Percentiles rank a stretch among this genome's conserved stretches.
These are phyloP conservation scores for Neurospora discreta DNA, from an alignment of 495 filamentous ascomycete genomes.

Conservation along the genomic window DNA sequence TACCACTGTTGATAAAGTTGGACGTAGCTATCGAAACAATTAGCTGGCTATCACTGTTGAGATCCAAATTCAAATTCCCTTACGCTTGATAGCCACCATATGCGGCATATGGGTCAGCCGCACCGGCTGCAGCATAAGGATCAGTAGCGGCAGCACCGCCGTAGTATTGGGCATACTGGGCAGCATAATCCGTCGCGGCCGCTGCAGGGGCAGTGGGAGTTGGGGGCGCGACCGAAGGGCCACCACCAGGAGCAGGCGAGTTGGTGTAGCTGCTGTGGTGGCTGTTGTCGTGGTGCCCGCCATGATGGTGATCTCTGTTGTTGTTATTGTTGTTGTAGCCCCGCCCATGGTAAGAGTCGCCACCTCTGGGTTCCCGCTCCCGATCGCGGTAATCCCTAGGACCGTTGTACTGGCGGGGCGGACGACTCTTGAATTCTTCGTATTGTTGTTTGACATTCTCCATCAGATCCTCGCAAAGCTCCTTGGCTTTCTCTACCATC, in stretches of 20 bases:
- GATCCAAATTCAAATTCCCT: slow-evolving; percentile 16
- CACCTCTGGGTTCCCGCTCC: slow-evolving; percentile 16
- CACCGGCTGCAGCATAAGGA: neutral
- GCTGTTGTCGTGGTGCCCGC: slow-evolving; percentile 22
- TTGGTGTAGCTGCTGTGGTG: slow-evolving; percentile 21
- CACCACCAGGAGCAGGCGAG: slow-evolving; percentile 26
- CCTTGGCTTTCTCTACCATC: slow-evolving; percentile 78
- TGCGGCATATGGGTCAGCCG: slow-evolving; percentile 71
- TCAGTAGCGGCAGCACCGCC: slow-evolving; percentile 25
- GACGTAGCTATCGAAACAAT: slow-evolving; percentile 43
- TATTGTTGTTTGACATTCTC: slow-evolving; percentile 75
- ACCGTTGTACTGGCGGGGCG: slow-evolving; percentile 55
- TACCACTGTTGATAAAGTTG: slow-evolving; percentile 59
- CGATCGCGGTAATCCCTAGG: slow-evolving; percentile 20
- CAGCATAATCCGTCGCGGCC: slow-evolving; percentile 43
- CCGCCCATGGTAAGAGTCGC: slow-evolving; percentile 26
- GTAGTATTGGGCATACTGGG: slow-evolving; percentile 82
- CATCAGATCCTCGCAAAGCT: slow-evolving; percentile 78
- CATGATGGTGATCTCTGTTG: slow-evolving; percentile 27
- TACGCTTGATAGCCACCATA: slow-evolving; percentile 73
- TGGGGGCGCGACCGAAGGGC: slow-evolving; percentile 21
- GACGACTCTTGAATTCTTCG: slow-evolving; percentile 77
- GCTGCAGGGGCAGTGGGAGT: slow-evolving; percentile 28
- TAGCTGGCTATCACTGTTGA: neutral
- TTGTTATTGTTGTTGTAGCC: slow-evolving; percentile 26